Base-by-base conservation (phyloP, 768 basidiomycete genomes). In the Kwoniella europaea region DNA sequence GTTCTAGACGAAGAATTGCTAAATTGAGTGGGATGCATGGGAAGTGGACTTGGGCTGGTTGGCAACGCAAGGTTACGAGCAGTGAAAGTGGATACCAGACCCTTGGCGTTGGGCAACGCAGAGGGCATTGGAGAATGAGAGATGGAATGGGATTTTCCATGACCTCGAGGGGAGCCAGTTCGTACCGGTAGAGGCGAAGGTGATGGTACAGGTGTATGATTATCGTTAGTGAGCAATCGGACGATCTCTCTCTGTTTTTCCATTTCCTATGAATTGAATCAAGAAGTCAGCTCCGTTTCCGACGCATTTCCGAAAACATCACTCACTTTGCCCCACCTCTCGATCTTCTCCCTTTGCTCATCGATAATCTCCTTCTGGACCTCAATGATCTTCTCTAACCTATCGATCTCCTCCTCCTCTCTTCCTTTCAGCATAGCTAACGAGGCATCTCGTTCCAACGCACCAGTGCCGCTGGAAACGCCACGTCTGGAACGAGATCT, bases 301-400 rank as follows among this genome's bases (percentile, higher is more conserved):
- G 13, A 18, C 29, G n/a, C 10, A 62, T 10, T 44, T 52, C 16
- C 29, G 29, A 15, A 20, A 53, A 22, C 29, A 7, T 3, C 27
- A 76, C 76, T 73, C 68, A 83, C 82, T 55, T 71, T 72, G 24
- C 72, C 69, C 82, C 82, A 83, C 15, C 70, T 63, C 59, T 71
- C 68, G 27, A 83, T 78, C 71, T 83, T 82, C 63, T 74, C 78
- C 65, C 76, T 57, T 62, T 82, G 75, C 35, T 79, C 79, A 13
- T 77, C 74, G 20, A 81, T 82, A 27, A 81, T 71, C 20, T 54
- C 72, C 68, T 81, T 73, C 60, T 80, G 77, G 15, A 72, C 76
- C 54, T 79, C 76, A 27, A 83, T 74, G 13, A 82, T 77, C 70
- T 75, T 81, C 61, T 83, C 81, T 65, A 82, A 67, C 62, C 74